Conservation (phyloP, 192 early-diverging fungal species). For the Spinellus fusiger region DNA sequence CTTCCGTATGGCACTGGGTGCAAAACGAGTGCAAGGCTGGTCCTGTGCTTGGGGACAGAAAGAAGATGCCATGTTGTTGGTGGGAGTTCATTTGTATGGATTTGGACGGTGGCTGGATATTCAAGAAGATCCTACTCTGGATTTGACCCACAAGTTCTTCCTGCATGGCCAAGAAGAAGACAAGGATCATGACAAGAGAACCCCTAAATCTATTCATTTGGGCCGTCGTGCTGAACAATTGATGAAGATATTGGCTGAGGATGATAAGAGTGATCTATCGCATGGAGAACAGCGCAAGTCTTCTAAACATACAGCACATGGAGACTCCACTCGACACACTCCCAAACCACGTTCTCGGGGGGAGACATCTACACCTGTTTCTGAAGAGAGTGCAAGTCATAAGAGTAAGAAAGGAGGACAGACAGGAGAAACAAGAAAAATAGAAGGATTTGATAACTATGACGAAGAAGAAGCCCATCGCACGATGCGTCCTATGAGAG, state of each 20-base stretch:
- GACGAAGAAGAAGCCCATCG: constrained; percentile 62
- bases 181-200: constrained; percentile 44
- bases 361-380: constrained; percentile 4
- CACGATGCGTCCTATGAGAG: constrained; percentile 60
- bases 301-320: constrained; percentile 7
- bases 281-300: constrained; percentile 22
- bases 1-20: constrained; percentile 75
- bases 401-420: background rate
- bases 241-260: constrained; percentile 76
- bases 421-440: constrained; percentile 15
- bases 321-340: background rate
- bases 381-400: constrained; percentile 1
- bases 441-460: constrained; percentile 41
- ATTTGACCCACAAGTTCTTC: constrained; percentile 83
- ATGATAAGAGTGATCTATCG: constrained; percentile 44
- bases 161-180: constrained; percentile 44
- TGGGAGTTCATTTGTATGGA: constrained; percentile 91
- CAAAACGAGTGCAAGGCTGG: constrained; percentile 87
- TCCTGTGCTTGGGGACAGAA: constrained; percentile 77
- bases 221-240: constrained; percentile 86
- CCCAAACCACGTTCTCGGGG: constrained; percentile 19
- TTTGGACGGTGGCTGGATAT: constrained; percentile 90
- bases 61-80: constrained; percentile 94
- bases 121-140: constrained; percentile 71
- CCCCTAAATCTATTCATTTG: constrained; percentile 83